Base-by-base conservation (phyloP, 768 basidiomycete genomes). In the Pleurotus cornucopiae region DNA sequence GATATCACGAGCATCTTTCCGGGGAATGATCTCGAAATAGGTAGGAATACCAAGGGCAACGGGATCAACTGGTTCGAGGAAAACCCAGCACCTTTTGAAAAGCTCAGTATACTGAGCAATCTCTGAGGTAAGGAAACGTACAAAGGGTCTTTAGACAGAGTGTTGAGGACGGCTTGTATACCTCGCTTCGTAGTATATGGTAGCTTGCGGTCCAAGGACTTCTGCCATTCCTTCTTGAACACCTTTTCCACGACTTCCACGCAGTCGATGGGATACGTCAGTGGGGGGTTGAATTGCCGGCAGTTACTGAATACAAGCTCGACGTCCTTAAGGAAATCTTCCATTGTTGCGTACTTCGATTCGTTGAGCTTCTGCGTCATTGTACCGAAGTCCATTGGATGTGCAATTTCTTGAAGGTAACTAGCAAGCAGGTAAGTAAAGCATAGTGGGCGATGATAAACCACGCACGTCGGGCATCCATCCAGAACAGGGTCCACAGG, bases 351-450 rank as follows among this genome's bases (percentile, higher is more conserved):
- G 67, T 98, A 99, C 63, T 80, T 75, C 48, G 78, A 81, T 51
- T 81, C 73, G 39, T 78, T 76, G 58, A 97, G 73, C 64, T 90
- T 92, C 39, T 76, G 72, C 12, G 69, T 68, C 61, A 97, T 89
- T 2, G 95, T 96, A 6, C 83, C 83, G 52, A 98, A 85, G 71
- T 98, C 94, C 96, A 98, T 98, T 5, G 96, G 96, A 61, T 89
- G 73, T 58, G 82, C 72, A 65, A 98, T 96, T 71, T 98, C 96
- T 4, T 95, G 85, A 58, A 90, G 84, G 69, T 98, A 98, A 16
- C 94, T 97, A 62, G 14, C 30, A 38, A 53, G 39, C 20, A 13
- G 16, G 48, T 64, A 14, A 58, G 60, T 44, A 49, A 30, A 5
- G 30, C 9, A 18, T 49, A 12, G 51, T 37, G 45, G 30, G 11